A percentile compares a stretch with the other conserved stretches of the same genome.
phyloP scores from a whole-genome alignment of 1,284 basidiomycete genomes.

The Gomphus sp. region DNA sequence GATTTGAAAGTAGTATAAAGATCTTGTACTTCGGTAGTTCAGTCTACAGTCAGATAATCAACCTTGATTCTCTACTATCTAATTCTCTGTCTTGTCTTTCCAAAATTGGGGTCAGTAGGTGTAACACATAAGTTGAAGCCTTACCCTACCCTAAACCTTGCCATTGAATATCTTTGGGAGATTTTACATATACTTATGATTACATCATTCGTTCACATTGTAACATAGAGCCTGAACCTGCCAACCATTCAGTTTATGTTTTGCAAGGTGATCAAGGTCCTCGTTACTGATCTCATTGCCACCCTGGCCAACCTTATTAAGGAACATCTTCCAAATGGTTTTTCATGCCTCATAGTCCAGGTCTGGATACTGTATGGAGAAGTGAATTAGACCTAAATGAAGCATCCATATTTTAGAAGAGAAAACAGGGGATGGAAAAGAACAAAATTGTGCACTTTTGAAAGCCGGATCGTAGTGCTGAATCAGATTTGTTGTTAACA shows the following conservation, averaged over 20 bases:
- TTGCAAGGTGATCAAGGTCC: constrained; percentile 1
- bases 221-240: too few species aligned
- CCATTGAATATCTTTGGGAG: too few species aligned
- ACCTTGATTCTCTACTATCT: too few species aligned
- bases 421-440: neutral
- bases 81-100: too few species aligned
- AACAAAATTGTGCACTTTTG: constrained; percentile 18
- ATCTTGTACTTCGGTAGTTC: too few species aligned
- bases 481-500: constrained; percentile 29
- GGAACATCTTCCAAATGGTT: constrained; percentile 21
- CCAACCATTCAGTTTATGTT: constrained; percentile 5
- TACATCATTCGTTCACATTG: too few species aligned
- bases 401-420: neutral
- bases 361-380: constrained; percentile 22
- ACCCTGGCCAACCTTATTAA: constrained; percentile 10
- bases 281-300: neutral
- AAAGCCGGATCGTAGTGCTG: constrained; percentile 26
- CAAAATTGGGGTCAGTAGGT: too few species aligned
- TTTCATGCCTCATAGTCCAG: constrained; percentile 17
- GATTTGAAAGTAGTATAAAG: too few species aligned
- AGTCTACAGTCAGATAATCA: too few species aligned
- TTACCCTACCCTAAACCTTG: too few species aligned
- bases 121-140: too few species aligned
- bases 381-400: constrained; percentile 21
- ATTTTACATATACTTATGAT: too few species aligned